Percentiles rank a stretch among this genome's conserved stretches.
These are phyloP conservation scores for Striga hermonthica DNA, from an alignment of 305 asterid genomes.

Conservation along the genomic window DNA sequence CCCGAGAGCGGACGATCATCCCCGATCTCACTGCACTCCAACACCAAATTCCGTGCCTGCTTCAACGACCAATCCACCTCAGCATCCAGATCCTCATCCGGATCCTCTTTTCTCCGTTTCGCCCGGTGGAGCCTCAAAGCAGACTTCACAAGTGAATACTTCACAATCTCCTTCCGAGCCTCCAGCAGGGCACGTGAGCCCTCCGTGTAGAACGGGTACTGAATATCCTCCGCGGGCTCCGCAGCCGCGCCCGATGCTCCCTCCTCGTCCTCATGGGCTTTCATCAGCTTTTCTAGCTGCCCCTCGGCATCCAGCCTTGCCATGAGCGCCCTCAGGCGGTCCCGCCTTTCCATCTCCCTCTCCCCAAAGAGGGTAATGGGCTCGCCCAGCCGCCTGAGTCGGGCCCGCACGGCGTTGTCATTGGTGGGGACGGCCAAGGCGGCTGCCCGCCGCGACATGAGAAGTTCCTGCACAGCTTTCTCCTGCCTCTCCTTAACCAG, in stretches of 20 bases:
- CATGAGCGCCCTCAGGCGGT: constrained; percentile 71
- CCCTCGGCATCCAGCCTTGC: constrained; percentile 81
- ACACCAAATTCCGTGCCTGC: constrained; percentile 60
- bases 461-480: constrained; percentile 77
- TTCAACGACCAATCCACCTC: constrained; percentile 78
- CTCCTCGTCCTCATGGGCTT: constrained; percentile 93
- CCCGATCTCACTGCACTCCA: constrained; percentile 79
- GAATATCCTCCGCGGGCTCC: constrained; percentile 71
- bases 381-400: constrained; percentile 82
- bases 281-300: constrained; percentile 84
- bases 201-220: constrained; percentile 91
- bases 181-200: constrained; percentile 66
- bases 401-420: constrained; percentile 75
- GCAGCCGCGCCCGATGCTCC: constrained; percentile 46
- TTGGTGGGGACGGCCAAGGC: constrained; percentile 93
- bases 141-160: constrained; percentile 70
- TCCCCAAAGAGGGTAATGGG: constrained; percentile 92
- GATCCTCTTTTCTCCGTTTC: constrained; percentile 79
- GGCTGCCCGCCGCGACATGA: constrained; percentile 85
- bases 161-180: constrained; percentile 69
- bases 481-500: constrained; percentile 64
- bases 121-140: constrained; percentile 75
- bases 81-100: constrained; percentile 95
- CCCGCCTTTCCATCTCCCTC: constrained; percentile 95
- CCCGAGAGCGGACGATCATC: constrained; percentile 95